Evolutionary conservation across 495 filamentous ascomycete species (phyloP).

Genomic region (Aspergillus sclerotiicarbonarius): DNA sequence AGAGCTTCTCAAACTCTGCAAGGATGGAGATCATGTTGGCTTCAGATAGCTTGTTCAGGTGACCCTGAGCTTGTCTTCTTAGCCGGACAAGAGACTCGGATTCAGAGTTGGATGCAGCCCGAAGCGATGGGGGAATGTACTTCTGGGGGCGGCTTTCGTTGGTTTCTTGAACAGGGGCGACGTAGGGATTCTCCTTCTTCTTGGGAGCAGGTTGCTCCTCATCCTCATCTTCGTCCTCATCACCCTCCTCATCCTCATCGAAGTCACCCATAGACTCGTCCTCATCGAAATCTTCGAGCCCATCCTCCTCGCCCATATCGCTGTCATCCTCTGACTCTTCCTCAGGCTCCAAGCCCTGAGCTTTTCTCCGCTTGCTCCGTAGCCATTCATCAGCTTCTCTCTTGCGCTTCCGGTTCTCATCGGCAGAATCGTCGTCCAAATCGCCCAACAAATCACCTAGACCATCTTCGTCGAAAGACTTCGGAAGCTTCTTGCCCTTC

Average conservation of each 20-base stretch:
- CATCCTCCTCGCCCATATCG: slow-evolving; percentile 26
- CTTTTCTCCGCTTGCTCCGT: slow-evolving; percentile 67
- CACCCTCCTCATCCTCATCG: slow-evolving; percentile 40
- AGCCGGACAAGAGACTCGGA: slow-evolving; percentile 67
- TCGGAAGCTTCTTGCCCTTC: slow-evolving; percentile 68
- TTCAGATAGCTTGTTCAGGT: slow-evolving; percentile 90
- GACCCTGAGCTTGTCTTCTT: slow-evolving; percentile 76
- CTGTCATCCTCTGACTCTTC: slow-evolving; percentile 31
- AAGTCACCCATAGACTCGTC: slow-evolving; percentile 35
- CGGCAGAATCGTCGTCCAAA: slow-evolving; percentile 52
- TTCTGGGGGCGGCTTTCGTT: slow-evolving; percentile 44
- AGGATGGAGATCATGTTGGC: slow-evolving; percentile 81
- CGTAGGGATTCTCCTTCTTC: slow-evolving; percentile 61
- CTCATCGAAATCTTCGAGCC: slow-evolving; percentile 21
- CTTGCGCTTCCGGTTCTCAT: slow-evolving; percentile 52
- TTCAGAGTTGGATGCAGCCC: slow-evolving; percentile 59
- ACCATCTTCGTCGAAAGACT: slow-evolving; percentile 81
- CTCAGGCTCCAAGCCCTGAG: slow-evolving; percentile 41
- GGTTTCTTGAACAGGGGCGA: slow-evolving; percentile 46
- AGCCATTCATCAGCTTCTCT: slow-evolving; percentile 55
- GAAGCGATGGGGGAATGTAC: slow-evolving; percentile 87
- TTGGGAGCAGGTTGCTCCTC: slow-evolving; percentile 32
- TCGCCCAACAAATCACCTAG: slow-evolving; percentile 77
- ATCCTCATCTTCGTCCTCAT: slow-evolving; percentile 30
- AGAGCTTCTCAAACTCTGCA: slow-evolving; percentile 75